Conservation (phyloP, 1,284 basidiomycete genomes). For the Cutaneotrichosporon sp. region DNA sequence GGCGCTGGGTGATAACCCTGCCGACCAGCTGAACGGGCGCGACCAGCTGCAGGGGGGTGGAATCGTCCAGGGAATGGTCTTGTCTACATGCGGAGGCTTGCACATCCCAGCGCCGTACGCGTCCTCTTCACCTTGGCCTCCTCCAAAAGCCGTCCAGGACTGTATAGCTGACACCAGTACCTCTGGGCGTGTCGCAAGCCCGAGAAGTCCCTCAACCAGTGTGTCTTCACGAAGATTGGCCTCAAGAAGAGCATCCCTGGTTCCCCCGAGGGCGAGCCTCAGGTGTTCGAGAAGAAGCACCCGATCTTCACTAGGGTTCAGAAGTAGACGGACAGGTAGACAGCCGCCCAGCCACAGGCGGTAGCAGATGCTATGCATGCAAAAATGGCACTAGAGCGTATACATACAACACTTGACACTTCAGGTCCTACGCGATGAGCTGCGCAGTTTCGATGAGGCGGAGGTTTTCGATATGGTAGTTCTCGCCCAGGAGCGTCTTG, state of each 20-base stretch:
- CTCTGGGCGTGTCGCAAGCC: slow-evolving; percentile 86
- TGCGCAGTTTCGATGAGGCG: background rate
- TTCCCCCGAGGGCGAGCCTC: slow-evolving; percentile 73
- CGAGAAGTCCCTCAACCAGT: slow-evolving; percentile 85
- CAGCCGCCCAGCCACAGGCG: background rate
- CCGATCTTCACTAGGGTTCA: slow-evolving; percentile 75
- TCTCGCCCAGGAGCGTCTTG: slow-evolving; percentile 46
- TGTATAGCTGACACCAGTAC: slow-evolving; percentile 53
- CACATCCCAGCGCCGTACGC: too few relatives aligned
- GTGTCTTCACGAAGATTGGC: slow-evolving; percentile 94
- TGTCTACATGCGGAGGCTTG: too few relatives aligned
- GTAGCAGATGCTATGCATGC: slow-evolving; percentile 5
- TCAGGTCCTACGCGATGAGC: background rate
- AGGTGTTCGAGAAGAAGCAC: slow-evolving; percentile 82
- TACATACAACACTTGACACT: too few relatives aligned
- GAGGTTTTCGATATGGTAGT: slow-evolving; percentile 37
- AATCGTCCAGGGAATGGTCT: too few relatives aligned
- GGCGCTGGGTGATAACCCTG: too few relatives aligned
- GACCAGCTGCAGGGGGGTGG: too few relatives aligned
- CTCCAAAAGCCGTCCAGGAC: too few relatives aligned
- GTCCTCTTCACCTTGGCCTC: too few relatives aligned
- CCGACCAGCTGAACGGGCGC: too few relatives aligned
- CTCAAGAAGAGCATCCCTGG: slow-evolving; percentile 90
- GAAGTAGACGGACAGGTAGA: slow-evolving; percentile 52
- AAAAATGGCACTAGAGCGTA: slow-evolving; percentile 1